Percentiles rank a stretch among this genome's conserved stretches.
Conservation (phyloP, 2,329 filamentous ascomycete genomes). For the Pestalotiopsis sp. region DNA sequence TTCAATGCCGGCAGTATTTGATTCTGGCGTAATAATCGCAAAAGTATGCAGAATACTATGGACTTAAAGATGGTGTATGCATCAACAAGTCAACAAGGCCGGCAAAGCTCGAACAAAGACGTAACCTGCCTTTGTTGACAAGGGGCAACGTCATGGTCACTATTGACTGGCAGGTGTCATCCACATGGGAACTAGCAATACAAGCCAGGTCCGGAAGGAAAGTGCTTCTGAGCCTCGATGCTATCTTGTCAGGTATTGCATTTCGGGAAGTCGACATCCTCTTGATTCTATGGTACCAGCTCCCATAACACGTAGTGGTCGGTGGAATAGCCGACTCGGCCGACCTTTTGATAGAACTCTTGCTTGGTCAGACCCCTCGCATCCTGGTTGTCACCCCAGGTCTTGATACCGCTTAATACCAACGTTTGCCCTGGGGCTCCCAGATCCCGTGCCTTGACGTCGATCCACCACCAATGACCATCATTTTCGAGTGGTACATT, state of each 20-base stretch:
- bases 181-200: background rate
- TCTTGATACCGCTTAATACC: constrained; percentile 61
- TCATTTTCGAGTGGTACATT: constrained; percentile 75
- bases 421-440: constrained; percentile 72
- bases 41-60: background rate
- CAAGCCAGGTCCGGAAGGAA: background rate
- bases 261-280: background rate
- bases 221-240: background rate
- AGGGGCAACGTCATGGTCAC: background rate
- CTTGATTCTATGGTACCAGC: background rate
- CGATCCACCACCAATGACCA: constrained; percentile 79
- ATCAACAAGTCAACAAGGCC: background rate
- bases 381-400: constrained; percentile 45
- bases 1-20: background rate
- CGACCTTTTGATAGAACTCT: constrained; percentile 46
- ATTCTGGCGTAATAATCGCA: background rate
- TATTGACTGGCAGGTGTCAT: background rate
- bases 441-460: constrained; percentile 68
- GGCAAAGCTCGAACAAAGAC: background rate
- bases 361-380: constrained; percentile 51
- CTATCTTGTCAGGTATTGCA: background rate
- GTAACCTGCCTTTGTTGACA: background rate
- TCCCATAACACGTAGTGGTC: constrained; percentile 10
- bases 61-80: background rate
- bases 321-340: constrained; percentile 43